Base-by-base conservation (phyloP, 306 rosid species). In the Lathyrus oleraceus region DNA sequence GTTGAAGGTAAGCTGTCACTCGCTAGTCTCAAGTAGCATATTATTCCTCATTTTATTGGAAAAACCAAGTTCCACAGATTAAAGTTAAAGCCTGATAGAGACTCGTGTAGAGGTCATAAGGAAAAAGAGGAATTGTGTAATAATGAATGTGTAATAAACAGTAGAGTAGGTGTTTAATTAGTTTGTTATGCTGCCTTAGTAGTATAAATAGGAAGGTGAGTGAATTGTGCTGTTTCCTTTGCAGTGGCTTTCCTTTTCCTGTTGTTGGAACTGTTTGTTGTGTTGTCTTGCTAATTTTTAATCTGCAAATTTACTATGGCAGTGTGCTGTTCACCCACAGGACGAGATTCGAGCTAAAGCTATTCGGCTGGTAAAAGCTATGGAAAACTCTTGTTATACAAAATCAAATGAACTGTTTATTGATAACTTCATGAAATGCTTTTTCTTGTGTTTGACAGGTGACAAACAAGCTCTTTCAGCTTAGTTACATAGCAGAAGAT, bases 261-360 rank as follows among this genome's bases (percentile, higher is more conserved):
- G 35, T n/a, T 25, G 39, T 51, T 39, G 68, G 17, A 64, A 15
- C 51, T 65, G 19, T 43, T 64, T 32, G 21, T 12, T 60, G 25
- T 27, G 25, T 47, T 70, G 42, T 13, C 49, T 56, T 63, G 72
- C 48, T 48, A 35, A 19, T 53, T 42, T 78, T 79, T 79, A 44
- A 74, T 21, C 17, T 47, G 21, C 76, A 72, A 73, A 56, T 76
- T 70, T 77, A 67, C 57, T 13, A 35, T 84, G 78, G 85, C 91
- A 94, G 99, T 94, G 99, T 84, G 91, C 97, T 62, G 80, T 87
- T 30, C 99, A 94, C 79, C 35, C 88, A n/a, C 96, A 94, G 80
- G 96, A 91, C 73, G 97, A 94, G 78, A 89, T 91, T 68, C 91
- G 99, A 71, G 88, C 99, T 63, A 94, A 87, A 86, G 96, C 97